Base-by-base conservation (phyloP, 306 rosid species). In the Ochetophila trinervis region DNA sequence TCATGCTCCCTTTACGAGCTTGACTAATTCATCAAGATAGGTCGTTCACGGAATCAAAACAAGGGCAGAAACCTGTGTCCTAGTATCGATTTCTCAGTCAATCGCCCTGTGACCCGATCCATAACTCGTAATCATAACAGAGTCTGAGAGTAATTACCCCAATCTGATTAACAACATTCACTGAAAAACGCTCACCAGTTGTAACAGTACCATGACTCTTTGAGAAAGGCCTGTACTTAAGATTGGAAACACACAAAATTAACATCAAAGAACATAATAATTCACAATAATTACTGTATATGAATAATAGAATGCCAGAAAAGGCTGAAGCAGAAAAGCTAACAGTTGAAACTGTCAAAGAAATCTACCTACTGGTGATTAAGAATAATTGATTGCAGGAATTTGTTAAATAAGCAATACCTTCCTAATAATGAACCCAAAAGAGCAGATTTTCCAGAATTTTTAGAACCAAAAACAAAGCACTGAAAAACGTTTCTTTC, bases 391-490 rank as follows among this genome's bases (percentile, higher is more conserved):
- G 71, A 71, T 54, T 54, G 45, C 30, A 71, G 63, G 10, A 52
- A 65, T 63, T 65, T 65, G 50, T 76, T 72, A 63, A 60, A 71
- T 57, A 74, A 65, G 74, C 66, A 74, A 30, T 78, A 93, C 98
- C 98, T 93, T 74, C 85, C 85, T 75, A 87, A 67, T 65, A 87
- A 86, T 55, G 96, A 83, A 83, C 87, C 67, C 80, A 87, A 78
- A 36, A 93, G 78, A 76, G 96, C 78, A 55, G 97, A 89, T 79
- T 93, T 93, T 69, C 97, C 98, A 1, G 97, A 73, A 73, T 73
- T 81, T 76, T 80, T 87, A 5, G 96, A 81, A 73, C 98, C 98
- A 82, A 93, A 93, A 69, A 93, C 97, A 62, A 82, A 89, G 87
- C 98, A 93, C 49, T 84, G 95, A 66, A 89, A 76, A 70, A 84